phyloP scores from a whole-genome alignment of 805 yeast genomes.

The Cephaloascus fragrans region DNA sequence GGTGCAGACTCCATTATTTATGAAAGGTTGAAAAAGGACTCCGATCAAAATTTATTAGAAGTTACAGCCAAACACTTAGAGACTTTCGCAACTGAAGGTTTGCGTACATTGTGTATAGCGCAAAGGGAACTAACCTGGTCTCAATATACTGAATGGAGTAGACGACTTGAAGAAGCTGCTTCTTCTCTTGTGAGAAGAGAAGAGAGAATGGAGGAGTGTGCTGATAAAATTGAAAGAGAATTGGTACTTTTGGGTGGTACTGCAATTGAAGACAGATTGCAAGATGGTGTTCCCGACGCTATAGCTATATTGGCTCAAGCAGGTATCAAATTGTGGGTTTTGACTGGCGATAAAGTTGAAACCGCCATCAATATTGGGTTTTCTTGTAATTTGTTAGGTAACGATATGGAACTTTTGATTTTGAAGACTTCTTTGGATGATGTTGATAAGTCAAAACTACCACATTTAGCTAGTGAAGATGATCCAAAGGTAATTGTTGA shows the following conservation, averaged over 20 bases:
- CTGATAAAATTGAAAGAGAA: constrained; percentile 49
- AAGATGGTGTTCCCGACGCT: constrained; percentile 70
- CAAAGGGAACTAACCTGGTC: constrained; percentile 35
- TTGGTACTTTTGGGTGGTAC: constrained; percentile 64
- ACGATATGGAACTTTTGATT: constrained; percentile 59
- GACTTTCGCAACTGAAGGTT: constrained; percentile 66
- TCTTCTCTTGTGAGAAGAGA: constrained; percentile 53
- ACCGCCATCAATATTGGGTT: constrained; percentile 81
- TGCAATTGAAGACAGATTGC: constrained; percentile 73
- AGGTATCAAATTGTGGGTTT: constrained; percentile 75
- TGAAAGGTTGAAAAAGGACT: constrained; percentile 26
- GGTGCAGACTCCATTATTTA: constrained; percentile 75
- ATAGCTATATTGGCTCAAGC: constrained; percentile 58
- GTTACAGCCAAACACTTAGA: constrained; percentile 57
- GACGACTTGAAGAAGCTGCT: constrained; percentile 45
- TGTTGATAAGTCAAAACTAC: constrained; percentile 13
- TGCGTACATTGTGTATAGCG: constrained; percentile 68
- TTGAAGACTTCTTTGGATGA: constrained; percentile 33
- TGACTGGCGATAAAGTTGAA: constrained; percentile 77
- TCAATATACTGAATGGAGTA: constrained; percentile 45
- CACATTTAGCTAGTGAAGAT: constrained; percentile 8
- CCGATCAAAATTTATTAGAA: constrained; percentile 34
- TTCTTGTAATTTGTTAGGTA: constrained; percentile 61
- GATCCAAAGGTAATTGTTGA: constrained; percentile 18
- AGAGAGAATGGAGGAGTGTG: constrained; percentile 38